phyloP scores from a whole-genome alignment of 1,284 basidiomycete species.

The Chiua sp. region DNA sequence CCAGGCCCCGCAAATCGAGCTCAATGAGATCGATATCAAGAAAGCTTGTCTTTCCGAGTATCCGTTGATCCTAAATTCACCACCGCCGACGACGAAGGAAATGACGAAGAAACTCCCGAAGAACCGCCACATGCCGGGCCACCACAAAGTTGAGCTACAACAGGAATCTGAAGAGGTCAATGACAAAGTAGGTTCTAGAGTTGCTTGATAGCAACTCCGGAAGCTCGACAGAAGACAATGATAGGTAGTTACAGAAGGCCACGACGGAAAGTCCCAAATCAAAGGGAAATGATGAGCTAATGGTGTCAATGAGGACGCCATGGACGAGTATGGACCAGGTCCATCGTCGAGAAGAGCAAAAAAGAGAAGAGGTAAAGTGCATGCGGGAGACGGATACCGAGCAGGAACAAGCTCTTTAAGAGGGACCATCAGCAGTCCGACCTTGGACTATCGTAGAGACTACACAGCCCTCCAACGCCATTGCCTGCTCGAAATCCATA shows the following conservation, averaged over 20 bases:
- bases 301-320: constrained; percentile 7
- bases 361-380: constrained; percentile 33
- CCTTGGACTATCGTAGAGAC: background rate
- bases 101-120: constrained; percentile 1
- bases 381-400: constrained; percentile 17
- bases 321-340: constrained; percentile 15
- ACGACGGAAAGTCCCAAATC: constrained; percentile 19
- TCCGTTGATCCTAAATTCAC: background rate
- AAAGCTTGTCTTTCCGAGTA: constrained; percentile 39
- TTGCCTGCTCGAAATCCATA: constrained; percentile 48
- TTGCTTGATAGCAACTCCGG: constrained; percentile 12
- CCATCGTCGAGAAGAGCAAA: constrained; percentile 13
- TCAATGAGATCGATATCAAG: constrained; percentile 39
- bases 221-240: constrained; percentile 26
- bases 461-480: background rate
- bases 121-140: constrained; percentile 9
- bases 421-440: constrained; percentile 6
- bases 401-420: constrained; percentile 13
- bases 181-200: constrained; percentile 1
- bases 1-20: constrained; percentile 29
- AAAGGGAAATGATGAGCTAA: constrained; percentile 34
- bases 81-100: background rate
- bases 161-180: background rate
- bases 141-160: background rate
- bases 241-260: constrained; percentile 27